Evolutionary conservation across 148 eudicot genomes (phyloP).

Genomic region (Cornus florida): DNA sequence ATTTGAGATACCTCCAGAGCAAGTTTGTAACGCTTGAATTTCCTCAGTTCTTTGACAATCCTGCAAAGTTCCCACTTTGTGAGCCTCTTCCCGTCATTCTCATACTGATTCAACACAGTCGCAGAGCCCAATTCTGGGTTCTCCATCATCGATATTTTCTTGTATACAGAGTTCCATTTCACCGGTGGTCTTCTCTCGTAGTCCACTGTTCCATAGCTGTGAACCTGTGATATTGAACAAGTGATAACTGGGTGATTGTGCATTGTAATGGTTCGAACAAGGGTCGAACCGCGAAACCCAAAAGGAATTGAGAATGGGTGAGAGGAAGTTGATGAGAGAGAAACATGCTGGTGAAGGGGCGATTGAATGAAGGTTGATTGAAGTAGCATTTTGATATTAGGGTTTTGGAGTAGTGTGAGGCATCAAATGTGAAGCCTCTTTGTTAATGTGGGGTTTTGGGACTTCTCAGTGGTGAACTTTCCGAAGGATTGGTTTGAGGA

Average conservation of each 20-base stretch:
- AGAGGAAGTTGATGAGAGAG: constrained; percentile 23
- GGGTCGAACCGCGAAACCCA: constrained; percentile 37
- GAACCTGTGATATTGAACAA: constrained; percentile 39
- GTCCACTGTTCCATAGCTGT: constrained; percentile 40
- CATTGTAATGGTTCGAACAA: constrained; percentile 13
- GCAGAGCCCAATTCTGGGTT: constrained; percentile 47
- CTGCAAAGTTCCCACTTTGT: constrained; percentile 81
- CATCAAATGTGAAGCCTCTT: background rate
- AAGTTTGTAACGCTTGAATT: constrained; percentile 46
- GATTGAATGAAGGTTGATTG: constrained; percentile 44
- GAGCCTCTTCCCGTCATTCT: constrained; percentile 59
- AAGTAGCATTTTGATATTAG: constrained; percentile 48
- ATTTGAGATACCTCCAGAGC: constrained; percentile 70
- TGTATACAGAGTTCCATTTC: constrained; percentile 59
- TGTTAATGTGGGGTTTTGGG: constrained; percentile 2
- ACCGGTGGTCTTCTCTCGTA: constrained; percentile 35
- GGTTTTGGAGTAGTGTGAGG: constrained; percentile 24
- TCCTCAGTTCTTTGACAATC: constrained; percentile 72
- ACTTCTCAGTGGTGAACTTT: background rate
- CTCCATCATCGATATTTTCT: constrained; percentile 42
- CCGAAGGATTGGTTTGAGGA: background rate
- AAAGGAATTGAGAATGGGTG: constrained; percentile 36
- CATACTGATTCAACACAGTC: constrained; percentile 53
- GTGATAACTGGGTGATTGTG: constrained; percentile 16
- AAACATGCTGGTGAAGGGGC: constrained; percentile 16